Conservation (phyloP, 2,329 filamentous ascomycete genomes). For the Fusarium camptoceras region DNA sequence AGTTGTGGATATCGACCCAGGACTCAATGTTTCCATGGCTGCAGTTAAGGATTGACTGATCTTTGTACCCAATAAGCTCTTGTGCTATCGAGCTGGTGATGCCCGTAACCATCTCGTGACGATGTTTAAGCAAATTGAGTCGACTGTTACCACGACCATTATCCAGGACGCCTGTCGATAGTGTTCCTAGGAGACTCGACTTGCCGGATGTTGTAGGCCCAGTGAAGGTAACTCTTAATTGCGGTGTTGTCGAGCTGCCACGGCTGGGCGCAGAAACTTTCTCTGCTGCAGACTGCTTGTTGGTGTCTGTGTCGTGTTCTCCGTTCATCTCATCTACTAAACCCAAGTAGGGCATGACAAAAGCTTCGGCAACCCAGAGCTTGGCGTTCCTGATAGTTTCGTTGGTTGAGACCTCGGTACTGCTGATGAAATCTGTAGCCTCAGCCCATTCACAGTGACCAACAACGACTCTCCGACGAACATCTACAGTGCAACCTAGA, state of each 20-base stretch:
- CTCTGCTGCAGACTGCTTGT: constrained; percentile 17
- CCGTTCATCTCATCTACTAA: constrained; percentile 37
- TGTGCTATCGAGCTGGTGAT: constrained; percentile 95
- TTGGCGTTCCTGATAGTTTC: constrained; percentile 58
- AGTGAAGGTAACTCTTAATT: constrained; percentile 87
- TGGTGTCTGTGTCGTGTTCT: constrained; percentile 2
- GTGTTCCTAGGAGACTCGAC: constrained; percentile 86
- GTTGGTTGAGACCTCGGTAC: constrained; percentile 36
- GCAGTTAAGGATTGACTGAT: constrained; percentile 78
- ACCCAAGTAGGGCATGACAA: constrained; percentile 80
- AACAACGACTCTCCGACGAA: constrained; percentile 84
- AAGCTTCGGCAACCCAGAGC: constrained; percentile 89
- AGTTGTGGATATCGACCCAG: constrained; percentile 93
- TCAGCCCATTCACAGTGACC: constrained; percentile 84
- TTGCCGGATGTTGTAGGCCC: constrained; percentile 94
- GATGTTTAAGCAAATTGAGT: constrained; percentile 88
- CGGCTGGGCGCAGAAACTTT: constrained; percentile 50
- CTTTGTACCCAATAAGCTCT: constrained; percentile 87
- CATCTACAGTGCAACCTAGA: constrained; percentile 85
- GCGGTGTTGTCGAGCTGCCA: constrained; percentile 70
- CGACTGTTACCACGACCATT: constrained; percentile 93
- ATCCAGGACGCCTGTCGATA: constrained; percentile 89
- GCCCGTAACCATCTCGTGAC: constrained; percentile 91
- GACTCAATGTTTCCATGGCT: constrained; percentile 87
- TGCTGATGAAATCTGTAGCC: constrained; percentile 48